These are phyloP conservation scores for Hypoxylon fuscum DNA, from an alignment of 495 filamentous ascomycete genomes.

Conservation along the genomic window DNA sequence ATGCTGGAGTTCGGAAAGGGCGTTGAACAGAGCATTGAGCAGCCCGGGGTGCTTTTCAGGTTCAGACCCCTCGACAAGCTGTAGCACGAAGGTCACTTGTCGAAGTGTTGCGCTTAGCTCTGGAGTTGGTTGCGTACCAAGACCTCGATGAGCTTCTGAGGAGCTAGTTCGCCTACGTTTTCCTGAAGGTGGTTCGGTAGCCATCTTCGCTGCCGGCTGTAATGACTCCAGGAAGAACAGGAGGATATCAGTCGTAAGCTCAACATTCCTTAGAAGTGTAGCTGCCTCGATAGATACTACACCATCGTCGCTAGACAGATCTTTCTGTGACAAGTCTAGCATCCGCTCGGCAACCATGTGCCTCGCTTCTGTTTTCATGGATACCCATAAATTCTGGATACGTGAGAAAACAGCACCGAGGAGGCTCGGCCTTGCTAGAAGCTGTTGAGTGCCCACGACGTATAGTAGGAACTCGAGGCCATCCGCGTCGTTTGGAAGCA, in stretches of 20 bases:
- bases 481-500: conserved; percentile 72
- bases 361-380: conserved; percentile 71
- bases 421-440: conserved; percentile 57
- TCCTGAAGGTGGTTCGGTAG: conserved; percentile 67
- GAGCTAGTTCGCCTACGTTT: conserved; percentile 82
- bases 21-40: conserved; percentile 78
- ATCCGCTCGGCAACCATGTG: conserved; percentile 67
- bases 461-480: conserved; percentile 68
- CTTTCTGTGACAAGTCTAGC: conserved; percentile 53
- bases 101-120: conserved; percentile 70
- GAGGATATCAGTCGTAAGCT: conserved; percentile 75
- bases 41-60: conserved; percentile 76
- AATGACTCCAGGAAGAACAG: conserved; percentile 73
- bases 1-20: conserved; percentile 83
- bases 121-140: conserved; percentile 48
- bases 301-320: conserved; percentile 33
- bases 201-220: conserved; percentile 69
- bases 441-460: conserved; percentile 60
- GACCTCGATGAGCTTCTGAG: conserved; percentile 59
- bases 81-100: conserved; percentile 85
- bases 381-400: conserved; percentile 74
- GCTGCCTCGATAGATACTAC: conserved; percentile 63
- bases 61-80: conserved; percentile 81
- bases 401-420: conserved; percentile 69
- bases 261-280: conserved; percentile 72